A percentile compares a stretch with the other conserved stretches of the same genome.
Conservation (phyloP, 495 filamentous ascomycete species). For the Niebla homalea region DNA sequence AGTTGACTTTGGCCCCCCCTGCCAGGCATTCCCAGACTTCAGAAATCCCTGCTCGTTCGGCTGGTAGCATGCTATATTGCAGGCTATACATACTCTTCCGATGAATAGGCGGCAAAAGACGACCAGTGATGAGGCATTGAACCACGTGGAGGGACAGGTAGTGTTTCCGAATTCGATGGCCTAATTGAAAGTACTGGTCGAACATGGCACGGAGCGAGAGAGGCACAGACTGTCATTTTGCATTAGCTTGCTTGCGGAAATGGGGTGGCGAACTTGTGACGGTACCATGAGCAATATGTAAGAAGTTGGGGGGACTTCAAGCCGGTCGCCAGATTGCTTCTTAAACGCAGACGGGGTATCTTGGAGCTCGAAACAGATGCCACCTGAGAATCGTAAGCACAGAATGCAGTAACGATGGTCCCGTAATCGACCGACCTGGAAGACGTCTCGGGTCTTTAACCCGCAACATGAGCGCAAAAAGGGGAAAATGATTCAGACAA, state of each 20-base stretch:
- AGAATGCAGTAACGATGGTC: background rate
- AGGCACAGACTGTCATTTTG: slow-evolving; percentile 56
- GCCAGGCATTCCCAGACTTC: slow-evolving; percentile 79
- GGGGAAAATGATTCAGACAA: slow-evolving; percentile 92
- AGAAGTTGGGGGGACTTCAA: slow-evolving; percentile 39
- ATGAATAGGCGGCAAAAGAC: slow-evolving; percentile 83
- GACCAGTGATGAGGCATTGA: slow-evolving; percentile 74
- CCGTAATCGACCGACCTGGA: slow-evolving; percentile 46
- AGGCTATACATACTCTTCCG: slow-evolving; percentile 89
- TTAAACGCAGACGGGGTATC: slow-evolving; percentile 45
- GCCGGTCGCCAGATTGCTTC: slow-evolving; percentile 7
- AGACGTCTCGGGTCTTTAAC: slow-evolving; percentile 85
- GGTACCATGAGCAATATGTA: slow-evolving; percentile 70
- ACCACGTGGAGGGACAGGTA: slow-evolving; percentile 83
- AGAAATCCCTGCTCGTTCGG: slow-evolving; percentile 58
- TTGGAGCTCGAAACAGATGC: slow-evolving; percentile 81
- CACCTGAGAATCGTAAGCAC: slow-evolving; percentile 36
- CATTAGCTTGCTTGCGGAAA: slow-evolving; percentile 5
- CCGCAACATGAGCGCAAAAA: slow-evolving; percentile 94
- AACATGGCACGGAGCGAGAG: slow-evolving; percentile 88
- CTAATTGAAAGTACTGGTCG: slow-evolving; percentile 91
- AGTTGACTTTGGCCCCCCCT: slow-evolving; percentile 16
- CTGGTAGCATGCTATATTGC: slow-evolving; percentile 96
- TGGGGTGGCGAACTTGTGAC: background rate
- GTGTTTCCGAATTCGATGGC: slow-evolving; percentile 81